Conservation (phyloP, 2,329 filamentous ascomycete genomes). For the Neoscytalidium dimidiatum region DNA sequence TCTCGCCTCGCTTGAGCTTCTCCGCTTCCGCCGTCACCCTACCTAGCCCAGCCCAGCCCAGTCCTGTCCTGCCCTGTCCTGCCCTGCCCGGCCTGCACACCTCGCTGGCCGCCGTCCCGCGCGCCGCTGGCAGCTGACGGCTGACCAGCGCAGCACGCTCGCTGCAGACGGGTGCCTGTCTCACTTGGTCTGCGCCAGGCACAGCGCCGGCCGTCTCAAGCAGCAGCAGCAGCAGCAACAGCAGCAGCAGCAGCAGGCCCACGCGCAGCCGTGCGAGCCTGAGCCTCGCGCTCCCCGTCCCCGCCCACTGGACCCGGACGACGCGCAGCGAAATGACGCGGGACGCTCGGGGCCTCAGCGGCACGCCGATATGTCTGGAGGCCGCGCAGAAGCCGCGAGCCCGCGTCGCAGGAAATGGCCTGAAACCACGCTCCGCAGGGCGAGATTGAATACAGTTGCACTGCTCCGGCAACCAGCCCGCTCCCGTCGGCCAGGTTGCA, state of each 20-base stretch:
- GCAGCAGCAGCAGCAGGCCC: neutral
- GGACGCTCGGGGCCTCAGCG: constrained; percentile 17
- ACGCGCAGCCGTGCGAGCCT: neutral
- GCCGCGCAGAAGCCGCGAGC: neutral
- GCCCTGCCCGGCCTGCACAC: too few species aligned
- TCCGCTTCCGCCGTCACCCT: neutral
- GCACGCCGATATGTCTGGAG: constrained; percentile 6
- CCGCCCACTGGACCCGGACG: neutral
- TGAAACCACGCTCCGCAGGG: constrained; percentile 15
- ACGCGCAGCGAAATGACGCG: constrained; percentile 10
- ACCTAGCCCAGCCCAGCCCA: neutral
- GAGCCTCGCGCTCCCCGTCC: neutral
- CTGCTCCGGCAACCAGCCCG: neutral
- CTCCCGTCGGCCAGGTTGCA: neutral
- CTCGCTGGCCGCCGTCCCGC: too few species aligned
- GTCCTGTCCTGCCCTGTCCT: neutral
- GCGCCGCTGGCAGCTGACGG: constrained; percentile 5
- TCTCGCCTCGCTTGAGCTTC: constrained; percentile 3
- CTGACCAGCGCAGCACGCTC: neutral
- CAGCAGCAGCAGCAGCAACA: too few species aligned
- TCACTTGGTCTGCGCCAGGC: constrained; percentile 1
- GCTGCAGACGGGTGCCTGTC: constrained; percentile 2
- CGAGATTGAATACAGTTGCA: constrained; percentile 6
- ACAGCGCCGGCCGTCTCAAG: neutral
- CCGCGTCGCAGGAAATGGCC: constrained; percentile 13